phyloP scores from a whole-genome alignment of 106 monocot genomes.

The Phalaenopsis equestris region DNA sequence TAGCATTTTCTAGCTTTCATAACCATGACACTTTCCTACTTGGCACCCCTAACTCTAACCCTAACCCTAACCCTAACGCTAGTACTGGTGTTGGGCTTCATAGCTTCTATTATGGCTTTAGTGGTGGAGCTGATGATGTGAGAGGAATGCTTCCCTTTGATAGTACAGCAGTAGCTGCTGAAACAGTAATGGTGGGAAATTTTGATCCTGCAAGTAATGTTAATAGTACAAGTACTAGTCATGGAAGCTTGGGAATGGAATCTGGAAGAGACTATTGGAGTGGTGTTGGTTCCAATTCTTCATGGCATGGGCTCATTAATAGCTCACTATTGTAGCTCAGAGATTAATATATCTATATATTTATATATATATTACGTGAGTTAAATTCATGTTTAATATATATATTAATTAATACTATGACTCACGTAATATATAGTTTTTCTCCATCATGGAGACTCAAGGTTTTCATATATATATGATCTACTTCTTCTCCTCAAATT shows the following conservation, averaged over 20 bases:
- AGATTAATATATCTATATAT: too few relatives aligned
- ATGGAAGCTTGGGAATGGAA: background rate
- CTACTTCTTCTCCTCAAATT: too few relatives aligned
- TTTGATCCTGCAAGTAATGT: slow-evolving; percentile 1
- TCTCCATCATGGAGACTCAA: too few relatives aligned
- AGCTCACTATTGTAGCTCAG: slow-evolving; percentile 19
- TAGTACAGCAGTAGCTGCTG: background rate
- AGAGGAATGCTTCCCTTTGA: slow-evolving; percentile 3
- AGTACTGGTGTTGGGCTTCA: background rate
- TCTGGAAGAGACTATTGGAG: slow-evolving; percentile 23
- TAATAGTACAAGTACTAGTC: background rate
- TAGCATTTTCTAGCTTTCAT: slow-evolving; percentile 36
- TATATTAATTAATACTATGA: background rate
- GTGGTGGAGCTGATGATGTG: slow-evolving; percentile 7
- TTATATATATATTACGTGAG: background rate
- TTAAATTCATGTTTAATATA: background rate
- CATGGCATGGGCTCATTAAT: slow-evolving; percentile 35
- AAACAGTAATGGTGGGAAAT: background rate
- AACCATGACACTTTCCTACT: background rate
- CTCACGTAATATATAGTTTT: background rate
- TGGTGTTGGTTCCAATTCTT: slow-evolving; percentile 6
- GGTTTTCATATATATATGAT: too few relatives aligned
- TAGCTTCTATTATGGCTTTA: slow-evolving; percentile 10
- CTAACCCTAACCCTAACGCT: background rate
- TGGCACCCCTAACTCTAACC: background rate